phyloP scores from a whole-genome alignment of 2,329 filamentous ascomycete genomes.

The Rutstroemia sp. region DNA sequence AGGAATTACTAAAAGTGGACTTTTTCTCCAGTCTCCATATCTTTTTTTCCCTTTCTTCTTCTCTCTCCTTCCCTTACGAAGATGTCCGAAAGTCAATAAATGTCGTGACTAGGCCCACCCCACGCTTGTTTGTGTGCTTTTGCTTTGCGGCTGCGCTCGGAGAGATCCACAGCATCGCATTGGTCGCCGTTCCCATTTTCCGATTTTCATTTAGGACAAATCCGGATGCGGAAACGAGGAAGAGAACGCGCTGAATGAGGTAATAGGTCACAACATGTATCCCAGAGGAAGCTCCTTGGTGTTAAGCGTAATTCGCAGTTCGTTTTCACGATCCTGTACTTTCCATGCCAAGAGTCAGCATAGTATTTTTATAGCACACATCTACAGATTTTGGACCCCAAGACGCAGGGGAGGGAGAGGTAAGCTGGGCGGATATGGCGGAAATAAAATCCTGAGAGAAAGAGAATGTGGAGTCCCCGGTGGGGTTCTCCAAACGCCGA shows the following conservation, averaged over 20 bases:
- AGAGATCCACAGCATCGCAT: background rate
- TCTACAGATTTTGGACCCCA: background rate
- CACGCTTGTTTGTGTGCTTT: background rate
- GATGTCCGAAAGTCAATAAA: background rate
- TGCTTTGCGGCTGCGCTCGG: background rate
- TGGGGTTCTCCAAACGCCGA: constrained; percentile 4
- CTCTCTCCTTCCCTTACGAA: background rate
- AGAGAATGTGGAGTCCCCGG: background rate
- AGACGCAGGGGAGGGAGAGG: background rate
- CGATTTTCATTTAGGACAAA: background rate
- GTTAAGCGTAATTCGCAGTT: too few relatives aligned
- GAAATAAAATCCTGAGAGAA: background rate
- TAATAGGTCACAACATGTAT: background rate
- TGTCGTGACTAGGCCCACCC: background rate
- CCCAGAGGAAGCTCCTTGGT: too few relatives aligned
- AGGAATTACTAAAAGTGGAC: background rate
- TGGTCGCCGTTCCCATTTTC: background rate
- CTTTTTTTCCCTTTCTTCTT: background rate
- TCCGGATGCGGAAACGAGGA: background rate
- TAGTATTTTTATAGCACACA: background rate
- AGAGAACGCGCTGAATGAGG: background rate
- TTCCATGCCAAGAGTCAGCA: too few relatives aligned
- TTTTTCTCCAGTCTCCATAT: background rate
- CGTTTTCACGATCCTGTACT: too few relatives aligned
- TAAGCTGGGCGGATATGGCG: background rate